Evolutionary conservation across 2,329 filamentous ascomycete species (phyloP).

Genomic region (Teratosphaeria nubilosa): DNA sequence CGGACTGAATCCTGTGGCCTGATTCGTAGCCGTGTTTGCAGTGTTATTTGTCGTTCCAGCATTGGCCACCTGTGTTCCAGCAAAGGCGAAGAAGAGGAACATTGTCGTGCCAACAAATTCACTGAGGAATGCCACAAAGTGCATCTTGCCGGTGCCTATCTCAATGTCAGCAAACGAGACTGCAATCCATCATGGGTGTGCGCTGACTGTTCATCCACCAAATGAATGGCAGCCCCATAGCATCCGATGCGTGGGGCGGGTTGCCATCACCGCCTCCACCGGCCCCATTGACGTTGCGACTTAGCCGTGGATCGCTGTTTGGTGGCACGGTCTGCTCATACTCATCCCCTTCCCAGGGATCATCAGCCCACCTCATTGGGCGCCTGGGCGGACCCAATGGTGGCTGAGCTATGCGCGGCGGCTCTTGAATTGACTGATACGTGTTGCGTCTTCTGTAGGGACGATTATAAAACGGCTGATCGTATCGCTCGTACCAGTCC

Average conservation of each 20-base stretch:
- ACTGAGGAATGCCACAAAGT: slow-evolving; percentile 16
- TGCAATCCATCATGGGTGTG: too few relatives aligned
- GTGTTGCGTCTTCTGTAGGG: slow-evolving; percentile 12
- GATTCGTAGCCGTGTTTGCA: slow-evolving; percentile 18
- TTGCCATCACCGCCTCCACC: not conserved
- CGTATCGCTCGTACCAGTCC: slow-evolving; percentile 11
- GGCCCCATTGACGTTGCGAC: not conserved
- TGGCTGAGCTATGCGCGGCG: not conserved
- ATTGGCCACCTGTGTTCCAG: slow-evolving; percentile 15
- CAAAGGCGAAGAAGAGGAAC: slow-evolving; percentile 27
- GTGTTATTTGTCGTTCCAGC: slow-evolving; percentile 9
- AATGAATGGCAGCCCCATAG: slow-evolving; percentile 24
- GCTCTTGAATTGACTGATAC: slow-evolving; percentile 9
- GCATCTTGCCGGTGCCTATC: slow-evolving; percentile 2
- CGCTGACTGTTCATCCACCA: slow-evolving; percentile 20
- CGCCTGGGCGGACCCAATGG: slow-evolving; percentile 7
- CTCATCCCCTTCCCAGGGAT: slow-evolving; percentile 9
- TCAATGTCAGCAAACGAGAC: not conserved
- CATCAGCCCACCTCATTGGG: not conserved
- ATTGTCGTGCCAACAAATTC: slow-evolving; percentile 28
- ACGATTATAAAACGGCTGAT: slow-evolving; percentile 17
- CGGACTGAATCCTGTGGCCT: slow-evolving; percentile 19
- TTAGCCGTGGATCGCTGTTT: not conserved
- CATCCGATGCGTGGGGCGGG: slow-evolving; percentile 9
- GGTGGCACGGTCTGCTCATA: slow-evolving; percentile 10